Evolutionary conservation across 2,329 filamentous ascomycete genomes (phyloP).

Genomic region (Paraphoma chrysanthemicola): DNA sequence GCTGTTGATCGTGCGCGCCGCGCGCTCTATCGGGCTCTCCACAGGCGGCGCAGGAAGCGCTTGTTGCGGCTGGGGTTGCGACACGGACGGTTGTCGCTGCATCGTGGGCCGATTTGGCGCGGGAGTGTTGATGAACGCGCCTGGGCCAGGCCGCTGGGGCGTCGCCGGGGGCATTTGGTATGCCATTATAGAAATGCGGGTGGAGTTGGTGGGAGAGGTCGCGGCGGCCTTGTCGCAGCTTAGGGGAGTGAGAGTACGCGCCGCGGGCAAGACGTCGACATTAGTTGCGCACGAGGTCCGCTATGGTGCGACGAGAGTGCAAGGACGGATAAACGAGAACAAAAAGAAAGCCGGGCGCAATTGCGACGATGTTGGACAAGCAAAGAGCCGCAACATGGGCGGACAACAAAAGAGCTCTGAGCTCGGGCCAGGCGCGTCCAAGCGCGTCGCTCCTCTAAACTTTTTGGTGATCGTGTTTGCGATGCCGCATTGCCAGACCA

Average conservation of each 20-base stretch:
- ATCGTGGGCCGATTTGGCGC: slow-evolving; percentile 54
- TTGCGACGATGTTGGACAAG: slow-evolving; percentile 30
- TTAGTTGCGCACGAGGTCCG: slow-evolving; percentile 30
- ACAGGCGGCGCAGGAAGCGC: slow-evolving; percentile 29
- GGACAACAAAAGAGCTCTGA: slow-evolving; percentile 34
- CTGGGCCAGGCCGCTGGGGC: slow-evolving; percentile 75
- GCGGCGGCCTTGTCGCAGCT: slow-evolving; percentile 23
- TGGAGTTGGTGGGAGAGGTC: slow-evolving; percentile 8
- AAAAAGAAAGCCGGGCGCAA: slow-evolving; percentile 28
- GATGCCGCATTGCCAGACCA: background rate
- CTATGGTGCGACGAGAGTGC: slow-evolving; percentile 11
- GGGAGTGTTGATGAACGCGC: slow-evolving; percentile 78
- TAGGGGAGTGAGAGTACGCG: slow-evolving; percentile 39
- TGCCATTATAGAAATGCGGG: slow-evolving; percentile 29
- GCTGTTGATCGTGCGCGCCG: slow-evolving; percentile 82
- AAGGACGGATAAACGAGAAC: slow-evolving; percentile 22
- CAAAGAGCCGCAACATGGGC: slow-evolving; percentile 19
- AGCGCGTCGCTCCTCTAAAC: slow-evolving; percentile 20
- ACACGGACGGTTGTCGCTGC: slow-evolving; percentile 32
- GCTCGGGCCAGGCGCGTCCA: slow-evolving; percentile 23
- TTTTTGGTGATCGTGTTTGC: slow-evolving; percentile 8
- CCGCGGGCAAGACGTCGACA: slow-evolving; percentile 33
- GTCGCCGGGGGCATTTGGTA: slow-evolving; percentile 50
- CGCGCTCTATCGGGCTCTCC: slow-evolving; percentile 74
- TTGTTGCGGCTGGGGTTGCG: slow-evolving; percentile 32